These are phyloP conservation scores for Aspergillus brunneoviolaceus DNA, from an alignment of 2,329 filamentous ascomycete species.

Conservation along the genomic window DNA sequence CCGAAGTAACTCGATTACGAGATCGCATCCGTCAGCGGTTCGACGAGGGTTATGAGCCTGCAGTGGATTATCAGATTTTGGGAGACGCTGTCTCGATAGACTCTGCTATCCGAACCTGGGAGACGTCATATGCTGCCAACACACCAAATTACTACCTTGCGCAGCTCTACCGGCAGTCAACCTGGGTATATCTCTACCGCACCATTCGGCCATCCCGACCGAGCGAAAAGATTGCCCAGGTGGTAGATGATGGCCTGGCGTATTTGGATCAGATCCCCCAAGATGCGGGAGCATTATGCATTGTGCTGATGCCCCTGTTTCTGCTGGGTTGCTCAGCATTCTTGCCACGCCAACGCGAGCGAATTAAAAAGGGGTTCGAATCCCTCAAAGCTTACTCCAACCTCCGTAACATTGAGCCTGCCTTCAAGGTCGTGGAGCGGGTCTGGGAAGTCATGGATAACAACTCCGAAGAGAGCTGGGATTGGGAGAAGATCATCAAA, in stretches of 20 bases:
- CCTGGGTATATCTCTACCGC: constrained; percentile 63
- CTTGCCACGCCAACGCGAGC: constrained; percentile 53
- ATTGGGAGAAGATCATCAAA: constrained; percentile 62
- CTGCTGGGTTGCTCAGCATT: constrained; percentile 63
- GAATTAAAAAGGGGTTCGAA: constrained; percentile 55
- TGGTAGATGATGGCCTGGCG: constrained; percentile 59
- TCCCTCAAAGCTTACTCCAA: constrained; percentile 56
- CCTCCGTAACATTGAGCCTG: constrained; percentile 58
- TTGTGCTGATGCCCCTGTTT: constrained; percentile 62
- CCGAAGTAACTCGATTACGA: constrained; percentile 74
- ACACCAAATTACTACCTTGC: constrained; percentile 57
- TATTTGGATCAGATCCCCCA: constrained; percentile 57
- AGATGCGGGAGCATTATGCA: constrained; percentile 57
- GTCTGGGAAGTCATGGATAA: constrained; percentile 63
- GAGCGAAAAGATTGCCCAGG: constrained; percentile 55
- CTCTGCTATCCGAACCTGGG: constrained; percentile 71
- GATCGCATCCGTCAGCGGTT: constrained; percentile 72
- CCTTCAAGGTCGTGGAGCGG: constrained; percentile 55
- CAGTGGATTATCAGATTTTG: constrained; percentile 71
- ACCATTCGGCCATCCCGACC: constrained; percentile 59
- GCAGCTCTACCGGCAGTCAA: constrained; percentile 62
- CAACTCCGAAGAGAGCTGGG: constrained; percentile 58
- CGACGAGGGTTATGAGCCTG: constrained; percentile 60
- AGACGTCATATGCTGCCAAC: constrained; percentile 56
- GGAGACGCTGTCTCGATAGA: constrained; percentile 75